Evolutionary conservation across 768 basidiomycete genomes (phyloP).

Genomic region (Hericium alpestre): DNA sequence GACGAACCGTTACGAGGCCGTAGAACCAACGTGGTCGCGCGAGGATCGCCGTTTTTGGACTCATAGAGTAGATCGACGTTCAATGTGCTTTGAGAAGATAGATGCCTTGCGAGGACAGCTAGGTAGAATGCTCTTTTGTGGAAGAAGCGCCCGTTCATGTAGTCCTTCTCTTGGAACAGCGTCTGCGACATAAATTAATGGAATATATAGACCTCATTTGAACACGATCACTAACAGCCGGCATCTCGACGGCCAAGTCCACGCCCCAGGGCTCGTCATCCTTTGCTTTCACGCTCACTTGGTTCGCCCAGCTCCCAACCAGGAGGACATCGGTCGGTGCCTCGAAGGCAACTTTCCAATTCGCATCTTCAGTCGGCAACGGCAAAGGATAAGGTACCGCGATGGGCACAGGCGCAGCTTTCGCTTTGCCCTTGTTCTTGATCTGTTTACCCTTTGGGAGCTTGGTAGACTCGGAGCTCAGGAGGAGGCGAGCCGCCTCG

Average conservation of each 20-base stretch:
- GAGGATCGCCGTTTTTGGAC: constrained; percentile 48
- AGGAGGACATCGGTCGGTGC: constrained; percentile 66
- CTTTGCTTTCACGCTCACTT: constrained; percentile 60
- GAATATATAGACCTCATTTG: neutral
- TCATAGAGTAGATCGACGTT: constrained; percentile 54
- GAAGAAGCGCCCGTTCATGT: constrained; percentile 79
- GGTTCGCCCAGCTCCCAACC: constrained; percentile 82
- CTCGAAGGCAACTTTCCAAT: constrained; percentile 83
- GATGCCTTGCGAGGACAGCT: constrained; percentile 58
- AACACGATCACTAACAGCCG: constrained; percentile 35
- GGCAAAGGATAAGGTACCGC: constrained; percentile 64
- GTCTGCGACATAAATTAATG: constrained; percentile 24
- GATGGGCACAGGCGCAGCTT: constrained; percentile 18
- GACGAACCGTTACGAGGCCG: constrained; percentile 40
- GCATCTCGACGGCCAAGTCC: constrained; percentile 84
- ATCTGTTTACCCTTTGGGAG: neutral
- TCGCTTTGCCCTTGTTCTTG: constrained; percentile 1
- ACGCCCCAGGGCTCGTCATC: constrained; percentile 57
- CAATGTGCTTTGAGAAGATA: constrained; percentile 36
- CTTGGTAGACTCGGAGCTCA: constrained; percentile 24
- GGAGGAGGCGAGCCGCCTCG: constrained; percentile 44
- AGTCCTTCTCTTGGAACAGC: constrained; percentile 95
- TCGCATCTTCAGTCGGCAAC: constrained; percentile 63
- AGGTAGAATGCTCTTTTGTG: constrained; percentile 89
- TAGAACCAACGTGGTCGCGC: constrained; percentile 56